Base-by-base conservation (phyloP, 192 early-diverging fungal species). In the Lunasporangiospora selenospora region DNA sequence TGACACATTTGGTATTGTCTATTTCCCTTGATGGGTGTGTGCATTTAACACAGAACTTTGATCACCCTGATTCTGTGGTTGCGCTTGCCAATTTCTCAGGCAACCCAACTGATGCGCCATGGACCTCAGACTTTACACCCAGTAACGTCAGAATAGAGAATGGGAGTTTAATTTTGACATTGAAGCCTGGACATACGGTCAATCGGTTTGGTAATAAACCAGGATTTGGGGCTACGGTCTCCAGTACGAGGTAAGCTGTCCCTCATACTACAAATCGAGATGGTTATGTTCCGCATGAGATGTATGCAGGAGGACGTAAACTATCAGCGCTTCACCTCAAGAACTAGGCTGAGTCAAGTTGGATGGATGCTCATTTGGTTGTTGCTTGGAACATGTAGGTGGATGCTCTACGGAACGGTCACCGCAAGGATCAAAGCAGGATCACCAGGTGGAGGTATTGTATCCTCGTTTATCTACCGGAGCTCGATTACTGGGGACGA, bases 401-500 rank as follows among this genome's bases (percentile, higher is more conserved):
- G 64, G 67, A 77, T 77, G 67, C 41, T 62, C 1, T 77, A 77
- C 21, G 76, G 76, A 38, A 73, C 67, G 1, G 69, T 77, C 1
- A 37, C 76, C 10, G 67, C 76, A 16, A 71, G 76, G 26, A 73
- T 77, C 56, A 71, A 67, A 27, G 46, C 59, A 30, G 76, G 62
- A 12, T 77, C 76, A 0, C 55, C 65, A 10, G 69, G 81, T n/a
- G 75, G 79, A 13, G 86, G 80, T 3, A 75, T 81, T n/a, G 80
- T 83, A 5, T 75, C 80, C 0, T 76, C 82, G 3, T 77, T 88
- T 45, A 77, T 88, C 44, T 75, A 78, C 36, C 76, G 75, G 9
- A 81, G 70, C 6, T 47, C 67, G 12, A 52, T 61, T 29, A 79
- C 77, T 31, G 62, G 79, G 9, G 88, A 89, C 47, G 88, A 89